Evolutionary conservation across 2,329 filamentous ascomycete species (phyloP).

Genomic region (Cladorrhinum sp.): DNA sequence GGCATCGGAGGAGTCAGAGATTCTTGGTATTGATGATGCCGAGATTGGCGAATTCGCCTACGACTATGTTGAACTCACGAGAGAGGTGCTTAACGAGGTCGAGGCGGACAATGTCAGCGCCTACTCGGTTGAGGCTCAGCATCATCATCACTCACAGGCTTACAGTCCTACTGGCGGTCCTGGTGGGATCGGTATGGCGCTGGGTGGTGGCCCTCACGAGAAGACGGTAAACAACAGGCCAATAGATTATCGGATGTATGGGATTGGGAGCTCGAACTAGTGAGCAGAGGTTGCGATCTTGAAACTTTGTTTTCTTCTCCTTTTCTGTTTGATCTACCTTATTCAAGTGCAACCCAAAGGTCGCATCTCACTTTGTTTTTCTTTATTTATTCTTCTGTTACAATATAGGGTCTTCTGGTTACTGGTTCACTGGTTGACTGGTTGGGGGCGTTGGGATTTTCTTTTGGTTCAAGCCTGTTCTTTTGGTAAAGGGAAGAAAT

Average conservation of each 20-base stretch:
- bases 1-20: constrained; percentile 72
- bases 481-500: not conserved
- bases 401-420: not conserved
- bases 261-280: constrained; percentile 3
- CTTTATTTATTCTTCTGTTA: not conserved
- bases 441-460: not conserved
- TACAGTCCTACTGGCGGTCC: not conserved
- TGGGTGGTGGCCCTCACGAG: not conserved
- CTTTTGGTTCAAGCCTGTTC: not conserved
- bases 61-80: constrained; percentile 65
- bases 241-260: constrained; percentile 18
- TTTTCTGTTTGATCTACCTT: not conserved
- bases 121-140: not conserved
- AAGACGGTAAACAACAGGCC: not conserved
- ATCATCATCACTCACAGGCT: not conserved
- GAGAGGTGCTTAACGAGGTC: constrained; percentile 47
- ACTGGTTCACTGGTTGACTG: not conserved
- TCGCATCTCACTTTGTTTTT: not conserved
- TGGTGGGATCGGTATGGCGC: not conserved
- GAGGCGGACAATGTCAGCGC: constrained; percentile 30
- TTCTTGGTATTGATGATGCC: constrained; percentile 81
- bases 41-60: constrained; percentile 96
- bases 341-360: too few species aligned
- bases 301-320: not conserved
- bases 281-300: not conserved